These are phyloP conservation scores for Trichomonas vaginalis DNA, from an alignment of 208 protist genomes.

Conservation along the genomic window DNA sequence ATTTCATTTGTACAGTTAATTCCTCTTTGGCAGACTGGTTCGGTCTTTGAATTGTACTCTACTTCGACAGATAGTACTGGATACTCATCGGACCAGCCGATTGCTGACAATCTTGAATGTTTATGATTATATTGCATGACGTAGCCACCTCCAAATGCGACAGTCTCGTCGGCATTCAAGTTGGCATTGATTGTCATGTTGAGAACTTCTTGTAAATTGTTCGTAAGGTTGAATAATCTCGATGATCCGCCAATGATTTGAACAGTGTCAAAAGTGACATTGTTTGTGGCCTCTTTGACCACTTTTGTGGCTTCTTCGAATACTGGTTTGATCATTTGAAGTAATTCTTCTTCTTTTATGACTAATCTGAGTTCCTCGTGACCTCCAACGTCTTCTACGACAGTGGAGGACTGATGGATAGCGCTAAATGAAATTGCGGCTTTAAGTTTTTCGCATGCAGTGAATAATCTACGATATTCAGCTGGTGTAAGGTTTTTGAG, in stretches of 20 bases:
- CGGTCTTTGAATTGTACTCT: not conserved
- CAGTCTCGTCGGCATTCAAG: not conserved
- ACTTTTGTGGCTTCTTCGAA: not conserved
- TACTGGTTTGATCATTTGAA: not conserved
- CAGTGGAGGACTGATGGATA: not conserved
- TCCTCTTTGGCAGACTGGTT: not conserved
- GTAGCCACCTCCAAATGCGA: not conserved
- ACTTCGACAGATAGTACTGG: not conserved
- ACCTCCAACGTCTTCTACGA: not conserved
- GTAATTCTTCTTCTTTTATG: not conserved
- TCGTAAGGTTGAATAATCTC: not conserved
- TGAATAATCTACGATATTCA: not conserved
- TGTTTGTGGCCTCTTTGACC: not conserved
- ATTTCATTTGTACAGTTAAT: not conserved
- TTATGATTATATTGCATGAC: not conserved
- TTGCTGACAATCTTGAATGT: not conserved
- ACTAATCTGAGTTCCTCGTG: not conserved
- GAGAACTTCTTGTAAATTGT: not conserved
- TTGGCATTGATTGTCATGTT: not conserved
- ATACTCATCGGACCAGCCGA: not conserved
- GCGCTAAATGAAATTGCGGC: not conserved
- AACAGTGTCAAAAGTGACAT: not conserved
- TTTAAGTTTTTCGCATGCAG: not conserved
- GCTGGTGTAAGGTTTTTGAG: not conserved
- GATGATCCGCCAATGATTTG: not conserved